Evolutionary conservation across 2,329 filamentous ascomycete genomes (phyloP).

Genomic region (Fusarium concolor): DNA sequence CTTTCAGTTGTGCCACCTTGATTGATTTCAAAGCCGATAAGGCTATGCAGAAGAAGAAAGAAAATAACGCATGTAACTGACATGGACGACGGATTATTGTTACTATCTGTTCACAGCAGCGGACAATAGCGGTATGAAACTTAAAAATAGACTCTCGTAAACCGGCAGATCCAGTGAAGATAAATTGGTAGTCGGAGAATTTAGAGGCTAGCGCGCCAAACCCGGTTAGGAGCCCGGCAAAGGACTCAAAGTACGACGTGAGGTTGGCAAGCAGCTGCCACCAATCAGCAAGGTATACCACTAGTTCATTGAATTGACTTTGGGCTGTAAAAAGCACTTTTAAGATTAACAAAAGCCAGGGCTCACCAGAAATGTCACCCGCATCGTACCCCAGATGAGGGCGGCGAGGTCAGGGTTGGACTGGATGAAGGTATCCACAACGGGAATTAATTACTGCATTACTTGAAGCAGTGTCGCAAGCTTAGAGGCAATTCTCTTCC

Average conservation of each 20-base stretch:
- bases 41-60: too few relatives aligned
- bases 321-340: too few relatives aligned
- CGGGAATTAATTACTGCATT: constrained; percentile 20
- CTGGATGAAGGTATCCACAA: constrained; percentile 16
- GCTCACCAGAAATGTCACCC: constrained; percentile 23
- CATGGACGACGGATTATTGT: constrained; percentile 3
- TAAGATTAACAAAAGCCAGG: too few relatives aligned
- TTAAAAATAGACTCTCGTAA: background rate
- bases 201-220: constrained; percentile 13
- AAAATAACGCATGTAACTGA: background rate
- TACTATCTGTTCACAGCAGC: constrained; percentile 25
- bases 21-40: too few relatives aligned
- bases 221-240: constrained; percentile 22
- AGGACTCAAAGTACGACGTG: constrained; percentile 30
- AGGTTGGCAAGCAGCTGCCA: constrained; percentile 28
- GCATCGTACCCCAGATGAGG: constrained; percentile 24
- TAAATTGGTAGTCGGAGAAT: constrained; percentile 19
- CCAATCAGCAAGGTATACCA: too few relatives aligned
- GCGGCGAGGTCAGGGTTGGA: constrained; percentile 22
- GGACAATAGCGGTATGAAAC: constrained; percentile 14
- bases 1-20: too few relatives aligned
- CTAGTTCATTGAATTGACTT: too few relatives aligned
- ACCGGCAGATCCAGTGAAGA: background rate
- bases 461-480: constrained; percentile 21
- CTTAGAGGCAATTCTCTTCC: constrained; percentile 23